phyloP scores from a whole-genome alignment of 345 rosid genomes.

The Eucalyptus dawsonii region DNA sequence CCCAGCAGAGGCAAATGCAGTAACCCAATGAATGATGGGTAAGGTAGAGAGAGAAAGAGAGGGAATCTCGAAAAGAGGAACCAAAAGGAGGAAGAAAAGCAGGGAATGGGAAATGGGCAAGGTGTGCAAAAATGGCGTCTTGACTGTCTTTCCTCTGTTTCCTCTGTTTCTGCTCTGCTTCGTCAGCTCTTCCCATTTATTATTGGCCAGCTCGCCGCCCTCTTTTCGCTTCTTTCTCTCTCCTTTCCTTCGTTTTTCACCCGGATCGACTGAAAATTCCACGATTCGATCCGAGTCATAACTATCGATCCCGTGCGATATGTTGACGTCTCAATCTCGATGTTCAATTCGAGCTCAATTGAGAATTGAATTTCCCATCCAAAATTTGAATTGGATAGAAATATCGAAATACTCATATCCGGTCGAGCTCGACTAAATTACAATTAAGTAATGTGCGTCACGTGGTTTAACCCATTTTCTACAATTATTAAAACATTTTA shows the following conservation, averaged over 20 bases:
- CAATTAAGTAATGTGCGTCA: accelerated
- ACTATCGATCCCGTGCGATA: not conserved
- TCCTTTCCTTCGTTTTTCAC: not conserved
- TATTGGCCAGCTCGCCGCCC: not conserved
- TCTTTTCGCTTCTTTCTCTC: not conserved
- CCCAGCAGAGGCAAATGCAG: not conserved
- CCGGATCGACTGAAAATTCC: not conserved
- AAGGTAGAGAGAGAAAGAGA: not conserved
- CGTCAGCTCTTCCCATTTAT: not conserved
- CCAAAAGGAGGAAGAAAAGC: not conserved
- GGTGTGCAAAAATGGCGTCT: not conserved
- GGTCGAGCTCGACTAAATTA: accelerated
- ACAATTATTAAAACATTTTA: accelerated
- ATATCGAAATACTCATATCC: accelerated
- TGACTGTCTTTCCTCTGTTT: not conserved
- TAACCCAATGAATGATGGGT: not conserved
- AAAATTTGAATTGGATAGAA: not conserved
- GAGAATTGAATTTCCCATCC: not conserved
- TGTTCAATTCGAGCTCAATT: not conserved
- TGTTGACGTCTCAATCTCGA: not conserved
- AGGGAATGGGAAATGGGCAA: not conserved
- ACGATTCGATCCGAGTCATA: not conserved
- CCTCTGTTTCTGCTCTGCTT: not conserved
- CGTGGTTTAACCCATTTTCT: accelerated
- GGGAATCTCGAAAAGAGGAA: not conserved